Conservation (phyloP, 1,284 basidiomycete species). For the Meira nashicola region DNA sequence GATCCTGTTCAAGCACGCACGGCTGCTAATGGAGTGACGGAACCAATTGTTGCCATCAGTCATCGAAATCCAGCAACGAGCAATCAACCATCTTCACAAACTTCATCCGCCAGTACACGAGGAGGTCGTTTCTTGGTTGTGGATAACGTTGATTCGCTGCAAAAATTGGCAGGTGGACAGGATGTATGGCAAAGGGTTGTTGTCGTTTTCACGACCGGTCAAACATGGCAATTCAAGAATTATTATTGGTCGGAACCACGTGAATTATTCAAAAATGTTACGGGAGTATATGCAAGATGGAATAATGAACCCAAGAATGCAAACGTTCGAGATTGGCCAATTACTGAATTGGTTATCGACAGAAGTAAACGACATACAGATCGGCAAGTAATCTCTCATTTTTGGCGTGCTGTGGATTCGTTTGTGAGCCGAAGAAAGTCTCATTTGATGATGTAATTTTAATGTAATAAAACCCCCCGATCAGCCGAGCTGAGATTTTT, state of each 20-base stretch:
- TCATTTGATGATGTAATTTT: background rate
- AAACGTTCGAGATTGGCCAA: conserved; percentile 93
- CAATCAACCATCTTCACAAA: conserved; percentile 25
- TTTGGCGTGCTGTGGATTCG: conserved; percentile 80
- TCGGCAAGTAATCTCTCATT: conserved; percentile 86
- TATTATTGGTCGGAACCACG: conserved; percentile 94
- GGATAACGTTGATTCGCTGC: conserved; percentile 83
- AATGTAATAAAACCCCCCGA: too few relatives aligned
- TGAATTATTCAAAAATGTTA: conserved; percentile 78
- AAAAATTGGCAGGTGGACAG: conserved; percentile 37
- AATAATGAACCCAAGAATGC: conserved; percentile 80
- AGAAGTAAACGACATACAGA: conserved; percentile 72
- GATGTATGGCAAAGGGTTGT: conserved; percentile 73
- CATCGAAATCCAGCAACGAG: conserved; percentile 13
- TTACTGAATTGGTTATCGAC: conserved; percentile 72
- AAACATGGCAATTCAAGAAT: conserved; percentile 92
- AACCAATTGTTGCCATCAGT: conserved; percentile 41
- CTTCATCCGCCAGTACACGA: conserved; percentile 55
- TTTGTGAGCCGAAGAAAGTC: conserved; percentile 2
- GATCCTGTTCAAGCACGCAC: conserved; percentile 38
- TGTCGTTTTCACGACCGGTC: conserved; percentile 93
- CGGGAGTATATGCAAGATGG: conserved; percentile 72
- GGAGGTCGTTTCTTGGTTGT: conserved; percentile 68
- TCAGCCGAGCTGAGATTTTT: too few relatives aligned
- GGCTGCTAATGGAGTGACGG: conserved; percentile 37